A percentile compares a stretch with the other conserved stretches of the same genome.
phyloP scores from a whole-genome alignment of 164 flowering plant genomes.

The Nelumbo lutea region DNA sequence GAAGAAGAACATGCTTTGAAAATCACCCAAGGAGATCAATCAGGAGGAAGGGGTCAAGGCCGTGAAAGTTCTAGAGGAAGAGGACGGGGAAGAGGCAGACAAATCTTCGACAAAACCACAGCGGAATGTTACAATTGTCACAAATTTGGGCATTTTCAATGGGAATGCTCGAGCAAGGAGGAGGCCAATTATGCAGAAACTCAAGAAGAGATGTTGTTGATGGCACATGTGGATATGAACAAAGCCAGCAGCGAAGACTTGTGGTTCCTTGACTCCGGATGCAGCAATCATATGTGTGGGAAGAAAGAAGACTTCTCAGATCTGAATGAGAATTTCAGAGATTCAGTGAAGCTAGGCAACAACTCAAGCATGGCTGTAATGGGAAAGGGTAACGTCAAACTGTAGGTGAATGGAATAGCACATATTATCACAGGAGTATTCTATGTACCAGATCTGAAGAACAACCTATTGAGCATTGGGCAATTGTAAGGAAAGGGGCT shows the following conservation, averaged over 20 bases:
- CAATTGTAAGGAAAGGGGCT: conserved; percentile 7
- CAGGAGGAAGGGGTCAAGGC: too few species aligned
- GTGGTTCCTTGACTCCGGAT: conserved; percentile 1
- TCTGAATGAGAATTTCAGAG: neutral
- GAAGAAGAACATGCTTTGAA: neutral
- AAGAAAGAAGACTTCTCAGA: neutral
- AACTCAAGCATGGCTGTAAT: neutral
- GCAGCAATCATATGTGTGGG: neutral
- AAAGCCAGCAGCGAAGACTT: neutral
- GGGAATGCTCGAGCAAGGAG: too few species aligned
- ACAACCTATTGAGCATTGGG: neutral
- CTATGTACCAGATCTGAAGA: neutral
- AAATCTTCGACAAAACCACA: too few species aligned
- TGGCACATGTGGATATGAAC: too few species aligned
- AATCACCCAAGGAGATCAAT: too few species aligned
- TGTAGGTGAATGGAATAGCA: neutral
- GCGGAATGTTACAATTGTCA: too few species aligned
- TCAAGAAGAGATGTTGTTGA: too few species aligned
- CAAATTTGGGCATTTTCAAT: too few species aligned
- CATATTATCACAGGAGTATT: neutral
- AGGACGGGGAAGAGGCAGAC: too few species aligned
- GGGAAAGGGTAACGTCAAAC: neutral
- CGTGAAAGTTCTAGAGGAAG: too few species aligned
- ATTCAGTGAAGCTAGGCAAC: conserved; percentile 4
- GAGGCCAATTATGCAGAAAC: too few species aligned